Conservation (phyloP, 768 basidiomycete genomes). For the Agaricus sinodeliciosus region DNA sequence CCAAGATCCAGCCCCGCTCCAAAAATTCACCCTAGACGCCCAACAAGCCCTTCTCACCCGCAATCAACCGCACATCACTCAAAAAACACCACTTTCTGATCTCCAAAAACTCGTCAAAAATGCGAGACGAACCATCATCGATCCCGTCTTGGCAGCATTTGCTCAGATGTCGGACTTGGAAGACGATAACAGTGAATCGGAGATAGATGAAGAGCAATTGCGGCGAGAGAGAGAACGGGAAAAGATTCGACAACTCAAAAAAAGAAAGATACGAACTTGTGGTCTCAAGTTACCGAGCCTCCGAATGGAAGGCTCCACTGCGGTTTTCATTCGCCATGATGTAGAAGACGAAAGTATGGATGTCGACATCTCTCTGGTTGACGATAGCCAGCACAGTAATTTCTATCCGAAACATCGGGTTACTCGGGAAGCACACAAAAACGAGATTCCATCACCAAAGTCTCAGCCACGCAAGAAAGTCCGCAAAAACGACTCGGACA, state of each 20-base stretch:
- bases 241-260: slow-evolving; percentile 52
- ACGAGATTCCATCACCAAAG: not conserved
- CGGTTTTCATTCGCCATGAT: slow-evolving; percentile 51
- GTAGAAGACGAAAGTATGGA: slow-evolving; percentile 54
- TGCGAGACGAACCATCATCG: slow-evolving; percentile 43
- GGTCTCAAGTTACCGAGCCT: slow-evolving; percentile 24
- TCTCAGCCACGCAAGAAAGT: slow-evolving; percentile 5
- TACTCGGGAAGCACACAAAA: not conserved
- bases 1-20: slow-evolving; percentile 50
- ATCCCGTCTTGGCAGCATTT: slow-evolving; percentile 35
- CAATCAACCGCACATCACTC: slow-evolving; percentile 30
- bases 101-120: slow-evolving; percentile 54
- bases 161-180: slow-evolving; percentile 29
- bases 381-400: not conserved
- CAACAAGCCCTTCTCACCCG: slow-evolving; percentile 27
- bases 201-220: slow-evolving; percentile 26
- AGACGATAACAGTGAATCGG: slow-evolving; percentile 24
- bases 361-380: slow-evolving; percentile 44
- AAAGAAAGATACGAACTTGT: slow-evolving; percentile 34
- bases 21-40: slow-evolving; percentile 33
- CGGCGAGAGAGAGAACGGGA: slow-evolving; percentile 39
- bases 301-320: slow-evolving; percentile 20
- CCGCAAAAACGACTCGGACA: not conserved
- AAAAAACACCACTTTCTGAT: slow-evolving; percentile 40
- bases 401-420: not conserved